Base-by-base conservation (phyloP, 2,329 filamentous ascomycete species). In the Cadophora malorum region DNA sequence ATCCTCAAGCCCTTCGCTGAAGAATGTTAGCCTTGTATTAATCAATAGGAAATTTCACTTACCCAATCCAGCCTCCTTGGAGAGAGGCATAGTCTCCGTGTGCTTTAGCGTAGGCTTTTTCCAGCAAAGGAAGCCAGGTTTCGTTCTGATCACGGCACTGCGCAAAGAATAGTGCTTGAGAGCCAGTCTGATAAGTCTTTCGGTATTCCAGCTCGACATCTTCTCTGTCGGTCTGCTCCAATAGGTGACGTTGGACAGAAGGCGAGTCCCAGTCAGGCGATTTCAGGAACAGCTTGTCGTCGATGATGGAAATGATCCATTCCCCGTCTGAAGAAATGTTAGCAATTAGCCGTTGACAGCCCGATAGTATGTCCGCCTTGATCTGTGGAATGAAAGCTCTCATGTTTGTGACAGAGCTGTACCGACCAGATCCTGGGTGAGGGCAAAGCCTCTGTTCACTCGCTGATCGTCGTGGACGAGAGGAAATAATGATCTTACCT, bases 251-350 rank as follows among this genome's bases (percentile, higher is more conserved):
- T 76, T 94, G 91, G 77, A 91, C 85, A 62, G 91, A 89, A 0
- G 88, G 90, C 41, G 92, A 91, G 72, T 96, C 92, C 81, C 93
- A 96, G 76, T 91, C 90, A 4, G 92, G 91, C 1, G 91, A 92
- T 68, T 90, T 92, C 21, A 97, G 85, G 77, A 92, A 96, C 2
- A 97, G 84, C 79, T 96, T 96, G 79, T 97, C 94, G 76, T 97
- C 94, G 68, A 97, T 89, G 70, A 97, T 94, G 67, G 92, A 94
- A 74, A 94, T 93, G 66, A 95, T 91, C 94, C 93, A 97, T 79
- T 96, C 92, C 64, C 93, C 93, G 75, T 97, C 93, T 74, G 16
- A 7, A 62, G 21, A 16, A 19, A 3, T n/a, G 31, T 67, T 19
- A 63, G 65, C 41, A 35, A n/a, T 19, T 16, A 41, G 28, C 7